Conservation (phyloP, 1,284 basidiomycete genomes). For the Lentinula novae-zelandiae region DNA sequence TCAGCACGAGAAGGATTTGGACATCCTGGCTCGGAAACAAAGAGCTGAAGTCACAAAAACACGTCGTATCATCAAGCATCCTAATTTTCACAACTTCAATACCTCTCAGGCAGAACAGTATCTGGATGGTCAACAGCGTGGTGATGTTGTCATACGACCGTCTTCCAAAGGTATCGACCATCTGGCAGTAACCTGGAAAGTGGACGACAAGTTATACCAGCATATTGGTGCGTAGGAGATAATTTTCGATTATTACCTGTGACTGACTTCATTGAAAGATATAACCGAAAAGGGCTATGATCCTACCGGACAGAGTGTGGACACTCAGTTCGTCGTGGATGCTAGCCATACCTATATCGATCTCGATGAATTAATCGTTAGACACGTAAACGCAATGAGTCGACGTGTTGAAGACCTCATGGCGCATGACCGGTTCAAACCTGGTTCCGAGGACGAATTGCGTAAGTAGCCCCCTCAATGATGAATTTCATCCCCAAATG, state of each 20-base stretch:
- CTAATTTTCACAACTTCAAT: conserved; percentile 97
- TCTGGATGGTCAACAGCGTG: conserved; percentile 87
- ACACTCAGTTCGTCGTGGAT: conserved; percentile 80
- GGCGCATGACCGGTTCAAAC: conserved; percentile 95
- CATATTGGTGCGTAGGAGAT: conserved; percentile 74
- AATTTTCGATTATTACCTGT: neutral
- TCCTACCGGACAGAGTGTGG: conserved; percentile 60
- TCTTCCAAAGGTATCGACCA: conserved; percentile 94
- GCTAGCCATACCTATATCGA: conserved; percentile 86
- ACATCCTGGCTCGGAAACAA: conserved; percentile 81
- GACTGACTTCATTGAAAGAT: conserved; percentile 44
- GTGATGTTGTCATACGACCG: conserved; percentile 94
- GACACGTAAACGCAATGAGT: conserved; percentile 94
- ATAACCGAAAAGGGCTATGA: conserved; percentile 85
- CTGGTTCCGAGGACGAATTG: conserved; percentile 82
- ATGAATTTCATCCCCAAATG: neutral
- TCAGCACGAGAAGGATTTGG: conserved; percentile 67
- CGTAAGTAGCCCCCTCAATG: conserved; percentile 51
- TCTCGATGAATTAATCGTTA: conserved; percentile 96
- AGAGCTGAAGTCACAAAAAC: conserved; percentile 73
- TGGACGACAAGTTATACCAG: conserved; percentile 94
- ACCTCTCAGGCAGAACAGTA: conserved; percentile 87
- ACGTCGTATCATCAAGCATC: conserved; percentile 93
- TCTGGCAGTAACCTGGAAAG: conserved; percentile 98
- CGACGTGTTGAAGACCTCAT: conserved; percentile 94